These are phyloP conservation scores for Ceratobasidium sp. DNA, from an alignment of 1,284 basidiomycete species.

Conservation along the genomic window DNA sequence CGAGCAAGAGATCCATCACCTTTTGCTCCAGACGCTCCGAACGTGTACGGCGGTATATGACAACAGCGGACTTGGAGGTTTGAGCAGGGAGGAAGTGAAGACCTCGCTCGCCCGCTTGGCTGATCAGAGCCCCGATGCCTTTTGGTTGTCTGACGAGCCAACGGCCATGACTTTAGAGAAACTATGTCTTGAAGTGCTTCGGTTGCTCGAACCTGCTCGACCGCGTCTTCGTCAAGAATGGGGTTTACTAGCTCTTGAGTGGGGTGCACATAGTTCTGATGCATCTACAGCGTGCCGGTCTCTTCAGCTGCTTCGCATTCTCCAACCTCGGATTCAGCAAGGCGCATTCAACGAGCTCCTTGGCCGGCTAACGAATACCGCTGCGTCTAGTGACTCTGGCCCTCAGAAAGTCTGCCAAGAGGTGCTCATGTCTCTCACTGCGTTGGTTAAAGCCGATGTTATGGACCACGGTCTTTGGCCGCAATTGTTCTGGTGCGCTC, in stretches of 20 bases:
- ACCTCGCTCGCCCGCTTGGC: conserved; percentile 48
- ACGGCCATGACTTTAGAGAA: conserved; percentile 69
- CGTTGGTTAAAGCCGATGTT: conserved; percentile 69
- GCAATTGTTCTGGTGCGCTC: conserved; percentile 88
- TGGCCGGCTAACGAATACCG: conserved; percentile 85
- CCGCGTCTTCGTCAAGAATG: conserved; percentile 77
- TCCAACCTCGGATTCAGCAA: conserved; percentile 78
- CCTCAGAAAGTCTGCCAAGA: conserved; percentile 80
- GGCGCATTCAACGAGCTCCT: conserved; percentile 83
- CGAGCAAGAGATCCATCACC: conserved; percentile 72
- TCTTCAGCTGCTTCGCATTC: conserved; percentile 87
- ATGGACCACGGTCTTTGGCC: conserved; percentile 73
- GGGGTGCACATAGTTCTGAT: conserved; percentile 90
- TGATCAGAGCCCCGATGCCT: conserved; percentile 51
- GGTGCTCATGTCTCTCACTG: conserved; percentile 80
- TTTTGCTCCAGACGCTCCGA: conserved; percentile 83
- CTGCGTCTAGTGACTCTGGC: conserved; percentile 62
- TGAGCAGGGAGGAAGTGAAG: conserved; percentile 57
- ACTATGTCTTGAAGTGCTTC: conserved; percentile 73
- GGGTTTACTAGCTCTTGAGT: conserved; percentile 82
- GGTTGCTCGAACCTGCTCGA: conserved; percentile 74
- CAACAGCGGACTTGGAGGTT: conserved; percentile 57
- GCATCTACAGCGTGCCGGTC: conserved; percentile 89
- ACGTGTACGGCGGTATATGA: conserved; percentile 80
- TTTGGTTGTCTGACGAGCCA: conserved; percentile 53